Base-by-base conservation (phyloP, 1,284 basidiomycete species). In the Naganishia albida region DNA sequence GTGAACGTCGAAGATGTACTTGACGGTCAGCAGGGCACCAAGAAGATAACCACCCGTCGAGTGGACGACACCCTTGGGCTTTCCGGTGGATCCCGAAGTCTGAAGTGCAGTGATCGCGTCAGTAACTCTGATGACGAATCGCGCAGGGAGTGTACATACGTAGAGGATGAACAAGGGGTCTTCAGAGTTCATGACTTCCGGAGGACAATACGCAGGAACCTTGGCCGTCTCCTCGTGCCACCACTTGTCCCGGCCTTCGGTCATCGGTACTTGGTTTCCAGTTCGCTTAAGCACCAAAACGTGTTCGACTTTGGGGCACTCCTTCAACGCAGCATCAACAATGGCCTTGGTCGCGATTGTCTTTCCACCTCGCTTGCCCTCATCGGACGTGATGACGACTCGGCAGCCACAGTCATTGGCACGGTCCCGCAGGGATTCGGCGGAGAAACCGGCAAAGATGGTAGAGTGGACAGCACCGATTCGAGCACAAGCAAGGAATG, bases 401-500 rank as follows among this genome's bases (percentile, higher is more conserved):
- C 87, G 86, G 42, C 88, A 91, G 72, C 85, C 85, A 82, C 94
- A 96, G 80, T 99, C 96, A 66, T 87, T 85, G 46, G 94, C 86
- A 67, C 96, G 88, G 80, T 98, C 96, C 59, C 95, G 87, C 64
- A 99, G 87, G 12, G 91, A 91, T 80, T 98, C 96, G n/a, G 94
- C 88, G 10, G 89, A 93, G 84, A 99, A 99, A 16, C 96, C 95
- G 56, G 95, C 95, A 74, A 99, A 99, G 69, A 99, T 88, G 75
- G 98, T 95, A n/a, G 93, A 96, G 83, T 99, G 96, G 63, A 99
- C 84, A 28, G 96, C 95, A 62, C 95, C 96, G 73, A 99, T 91
- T 72, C 95, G 89, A 7, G 95, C 94, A 79, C 94, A 98, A 23
- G 95, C 95, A 62, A 99, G 88, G 86, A 99, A 93, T 38, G 94